Evolutionary conservation across 2,329 filamentous ascomycete genomes (phyloP).

Genomic region (Graphilbum sp.): DNA sequence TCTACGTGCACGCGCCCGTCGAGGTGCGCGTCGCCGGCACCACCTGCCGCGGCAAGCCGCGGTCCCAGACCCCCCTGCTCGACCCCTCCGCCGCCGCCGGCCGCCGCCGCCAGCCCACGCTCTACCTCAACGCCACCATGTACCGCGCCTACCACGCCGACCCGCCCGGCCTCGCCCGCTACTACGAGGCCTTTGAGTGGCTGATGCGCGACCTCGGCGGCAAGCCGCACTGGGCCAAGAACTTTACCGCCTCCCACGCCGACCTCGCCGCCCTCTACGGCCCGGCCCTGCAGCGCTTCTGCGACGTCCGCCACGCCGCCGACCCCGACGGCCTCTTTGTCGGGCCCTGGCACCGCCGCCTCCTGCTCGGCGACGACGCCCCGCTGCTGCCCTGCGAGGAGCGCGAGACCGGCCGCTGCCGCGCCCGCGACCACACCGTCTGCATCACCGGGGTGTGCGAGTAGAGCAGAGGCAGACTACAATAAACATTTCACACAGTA

Average conservation of each 20-base stretch:
- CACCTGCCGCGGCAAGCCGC: constrained; percentile 16
- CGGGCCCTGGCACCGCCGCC: constrained; percentile 73
- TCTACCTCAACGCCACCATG: constrained; percentile 68
- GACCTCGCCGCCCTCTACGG: constrained; percentile 49
- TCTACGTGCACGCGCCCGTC: constrained; percentile 64
- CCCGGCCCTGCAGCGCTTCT: constrained; percentile 41
- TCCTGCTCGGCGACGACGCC: constrained; percentile 29
- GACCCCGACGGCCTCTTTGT: constrained; percentile 69
- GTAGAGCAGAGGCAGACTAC: too few relatives aligned
- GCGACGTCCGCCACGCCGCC: constrained; percentile 43
- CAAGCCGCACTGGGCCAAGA: constrained; percentile 70
- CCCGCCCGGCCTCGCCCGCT: constrained; percentile 49
- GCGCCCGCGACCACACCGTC: constrained; percentile 9
- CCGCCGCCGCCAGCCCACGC: constrained; percentile 50
- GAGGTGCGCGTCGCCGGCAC: constrained; percentile 63
- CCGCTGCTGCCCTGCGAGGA: constrained; percentile 14
- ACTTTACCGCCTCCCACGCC: constrained; percentile 40
- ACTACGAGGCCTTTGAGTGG: constrained; percentile 70
- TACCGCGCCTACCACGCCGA: constrained; percentile 59
- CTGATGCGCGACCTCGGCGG: constrained; percentile 64
- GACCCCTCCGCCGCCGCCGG: constrained; percentile 46
- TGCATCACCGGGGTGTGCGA: constrained; percentile 3
- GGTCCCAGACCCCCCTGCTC: constrained; percentile 22
- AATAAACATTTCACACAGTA: too few relatives aligned
- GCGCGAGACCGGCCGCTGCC: constrained; percentile 9